phyloP scores from a whole-genome alignment of 1,284 basidiomycete genomes.

The Tetrapyrgos nigripes region DNA sequence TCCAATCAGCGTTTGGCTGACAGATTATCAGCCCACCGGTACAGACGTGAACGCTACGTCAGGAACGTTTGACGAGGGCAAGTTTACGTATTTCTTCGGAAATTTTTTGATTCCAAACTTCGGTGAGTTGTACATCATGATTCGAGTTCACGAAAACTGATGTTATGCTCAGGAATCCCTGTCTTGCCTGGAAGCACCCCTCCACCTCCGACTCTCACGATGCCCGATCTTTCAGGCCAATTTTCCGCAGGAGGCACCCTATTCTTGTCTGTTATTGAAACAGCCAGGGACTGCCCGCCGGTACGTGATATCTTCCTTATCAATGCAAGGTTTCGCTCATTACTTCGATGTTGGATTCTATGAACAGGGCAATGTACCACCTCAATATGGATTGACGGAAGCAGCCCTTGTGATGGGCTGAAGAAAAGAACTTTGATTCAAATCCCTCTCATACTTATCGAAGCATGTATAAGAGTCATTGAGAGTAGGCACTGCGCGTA shows the following conservation, averaged over 20 bases:
- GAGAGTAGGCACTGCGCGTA: too few species aligned
- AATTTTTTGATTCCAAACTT: slow-evolving; percentile 23
- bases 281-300: slow-evolving; percentile 26
- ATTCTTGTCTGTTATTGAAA: slow-evolving; percentile 27
- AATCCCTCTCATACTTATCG: too few species aligned
- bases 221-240: slow-evolving; percentile 12
- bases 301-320: slow-evolving; percentile 14
- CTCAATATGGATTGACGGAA: slow-evolving; percentile 21
- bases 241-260: slow-evolving; percentile 11
- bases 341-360: not conserved
- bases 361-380: slow-evolving; percentile 19
- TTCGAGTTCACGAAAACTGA: not conserved
- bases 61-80: slow-evolving; percentile 20
- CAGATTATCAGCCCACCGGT: slow-evolving; percentile 21
- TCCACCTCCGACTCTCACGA: slow-evolving; percentile 21
- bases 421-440: too few species aligned
- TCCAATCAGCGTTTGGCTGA: slow-evolving; percentile 24
- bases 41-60: slow-evolving; percentile 20
- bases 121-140: slow-evolving; percentile 10
- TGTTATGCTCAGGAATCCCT: slow-evolving; percentile 9
- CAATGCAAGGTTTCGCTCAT: not conserved
- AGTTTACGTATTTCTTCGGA: slow-evolving; percentile 20
- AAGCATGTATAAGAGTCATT: too few species aligned
- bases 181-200: slow-evolving; percentile 5
- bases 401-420: not conserved